Base-by-base conservation (phyloP, 2,329 filamentous ascomycete genomes). In the Paecilomyces variotii region DNA sequence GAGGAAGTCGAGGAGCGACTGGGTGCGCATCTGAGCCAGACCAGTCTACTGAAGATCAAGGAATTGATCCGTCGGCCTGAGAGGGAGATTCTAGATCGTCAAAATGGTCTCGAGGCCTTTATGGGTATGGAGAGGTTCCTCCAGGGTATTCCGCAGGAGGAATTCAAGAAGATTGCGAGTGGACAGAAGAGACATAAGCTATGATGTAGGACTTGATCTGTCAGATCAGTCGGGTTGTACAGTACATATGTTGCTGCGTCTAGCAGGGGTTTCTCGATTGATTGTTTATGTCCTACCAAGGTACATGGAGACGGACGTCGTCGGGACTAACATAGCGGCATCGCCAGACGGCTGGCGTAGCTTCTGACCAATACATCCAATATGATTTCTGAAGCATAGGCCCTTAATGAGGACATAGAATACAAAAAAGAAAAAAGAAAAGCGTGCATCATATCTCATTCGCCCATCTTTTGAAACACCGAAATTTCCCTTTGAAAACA, bases 151-250 rank as follows among this genome's bases (percentile, higher is more conserved):
- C 94, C 94, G 24, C 91, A 97, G 79, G 83, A 88, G 72, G 90
- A 97, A 79, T 97, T 97, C 71, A 78, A 82, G 68, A 92, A 89
- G 80, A 78, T 97, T 70, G 91, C 91, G 1, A 85, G 81, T 62
- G 91, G 93, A 11, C 85, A 94, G 81, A 97, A 97, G 84, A 90
- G 87, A 72, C 94, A 99, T 78, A 97, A 97, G 79, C 77, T 97
- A 72, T 96, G 79, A 66, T 50, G 54, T 45, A 28, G 50, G 50
- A 52, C 39, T 4, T 7, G 4, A 9, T n/a, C 10, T 45, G 39
- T 45, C 39, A 19, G 39, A 24, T 45, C 39, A 19, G 39, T 7
- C 39, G 2, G 30, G 39, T 45, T 6, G n/a, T 7, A 14, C 9
- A 7, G n/a, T 45, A n/a, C 39, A 45, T 19, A 45, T 10, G n/a